phyloP scores from a whole-genome alignment of 768 basidiomycete genomes.

The Pulveroboletus ravenelii region DNA sequence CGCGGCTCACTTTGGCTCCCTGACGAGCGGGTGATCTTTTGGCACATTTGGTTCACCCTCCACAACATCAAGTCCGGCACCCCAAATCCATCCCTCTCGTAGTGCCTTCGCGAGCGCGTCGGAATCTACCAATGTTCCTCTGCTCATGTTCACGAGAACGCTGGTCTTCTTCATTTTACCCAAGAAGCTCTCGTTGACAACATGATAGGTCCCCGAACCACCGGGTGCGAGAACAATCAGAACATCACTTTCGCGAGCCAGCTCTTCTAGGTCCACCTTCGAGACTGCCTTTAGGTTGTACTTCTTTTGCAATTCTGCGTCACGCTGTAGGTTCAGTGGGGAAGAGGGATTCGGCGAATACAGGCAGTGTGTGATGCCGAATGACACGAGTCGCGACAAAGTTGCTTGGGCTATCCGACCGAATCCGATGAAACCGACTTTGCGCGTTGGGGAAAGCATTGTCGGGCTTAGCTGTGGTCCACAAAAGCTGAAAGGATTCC shows the following conservation, averaged over 20 bases:
- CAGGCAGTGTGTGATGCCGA: slow-evolving; percentile 71
- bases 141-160: slow-evolving; percentile 78
- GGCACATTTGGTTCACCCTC: slow-evolving; percentile 83
- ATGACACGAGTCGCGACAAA: slow-evolving; percentile 71
- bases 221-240: slow-evolving; percentile 82
- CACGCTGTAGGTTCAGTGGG: slow-evolving; percentile 35
- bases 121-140: slow-evolving; percentile 88
- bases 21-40: slow-evolving; percentile 74
- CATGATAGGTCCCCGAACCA: slow-evolving; percentile 61
- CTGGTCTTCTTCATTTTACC: slow-evolving; percentile 79
- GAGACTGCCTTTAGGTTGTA: slow-evolving; percentile 37
- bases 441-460: slow-evolving; percentile 47
- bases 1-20: slow-evolving; percentile 57
- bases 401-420: slow-evolving; percentile 90
- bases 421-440: slow-evolving; percentile 89
- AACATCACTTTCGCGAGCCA: slow-evolving; percentile 79
- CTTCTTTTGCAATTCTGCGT: slow-evolving; percentile 36
- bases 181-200: slow-evolving; percentile 71
- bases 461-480: slow-evolving; percentile 74
- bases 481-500: slow-evolving; percentile 82
- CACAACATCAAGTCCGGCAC: slow-evolving; percentile 90
- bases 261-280: slow-evolving; percentile 56
- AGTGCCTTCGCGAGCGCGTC: slow-evolving; percentile 83
- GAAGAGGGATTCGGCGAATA: slow-evolving; percentile 61
- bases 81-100: slow-evolving; percentile 76